Evolutionary conservation across 257 asterid species (phyloP), one percentile per base, ranked within the genome.

Genomic region (Nyctanthes arbortristis): DNA sequence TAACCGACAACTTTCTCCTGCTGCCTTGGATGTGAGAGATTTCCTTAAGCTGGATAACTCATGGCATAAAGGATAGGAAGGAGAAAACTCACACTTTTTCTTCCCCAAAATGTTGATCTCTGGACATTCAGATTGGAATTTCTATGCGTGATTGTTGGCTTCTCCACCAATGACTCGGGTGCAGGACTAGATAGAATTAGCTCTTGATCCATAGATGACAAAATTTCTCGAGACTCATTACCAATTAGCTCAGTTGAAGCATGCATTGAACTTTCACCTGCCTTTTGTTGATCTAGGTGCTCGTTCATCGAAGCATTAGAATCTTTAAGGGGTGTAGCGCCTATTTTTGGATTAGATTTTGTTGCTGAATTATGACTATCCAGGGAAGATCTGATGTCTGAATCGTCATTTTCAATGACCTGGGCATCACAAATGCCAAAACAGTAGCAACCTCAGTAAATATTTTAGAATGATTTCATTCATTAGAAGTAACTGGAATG

Each of bases 21-120:
- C 32, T 4, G 16, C 68, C 35, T 65, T 14, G 33, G 61, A 43
- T 66, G 63, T 66, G 63, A 18, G 47, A 36, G 57, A 68, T 62
- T 65, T 25, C 66, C 66, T 29, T 37, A 30, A 56, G 52, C 7
- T 34, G 31, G 32, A 39, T 43, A 16, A 47, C 55, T 56, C 69
- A 16, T 66, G 32, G 16, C 20, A 28, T 63, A 25, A 34, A 20
- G 28, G 45, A 58, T 9, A 4, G 22, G 36, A 29, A 36, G 73
- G 70, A 49, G 60, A 71, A 55, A 70, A 78, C 97, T 87, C 76
- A 92, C 97, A 69, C 64, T 89, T 82, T 82, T 92, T 81, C 90
- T 81, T 65, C 92, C 92, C 96, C 97, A 92, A 72, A 92, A 85
- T 36, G 84, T 78, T 60, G 97, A 83, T 74, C 84, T 86, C 82